Conservation (phyloP, 192 early-diverging fungal species). For the Rhizophagus clarus region DNA sequence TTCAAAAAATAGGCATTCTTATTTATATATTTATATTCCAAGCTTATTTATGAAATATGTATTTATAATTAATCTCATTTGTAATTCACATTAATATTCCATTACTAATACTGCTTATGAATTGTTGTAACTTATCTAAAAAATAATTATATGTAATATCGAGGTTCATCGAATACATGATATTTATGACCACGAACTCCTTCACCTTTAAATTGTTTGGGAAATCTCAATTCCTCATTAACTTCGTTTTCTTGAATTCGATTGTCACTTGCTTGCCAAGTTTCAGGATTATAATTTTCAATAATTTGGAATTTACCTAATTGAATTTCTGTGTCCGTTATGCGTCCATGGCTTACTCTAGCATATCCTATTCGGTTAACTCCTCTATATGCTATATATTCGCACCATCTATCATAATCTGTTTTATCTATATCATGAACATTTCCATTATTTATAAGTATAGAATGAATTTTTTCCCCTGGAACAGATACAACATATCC, state of each 20-base stretch:
- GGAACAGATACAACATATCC: slow-evolving; percentile 83
- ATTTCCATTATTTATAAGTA: slow-evolving; percentile 65
- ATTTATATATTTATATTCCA: no score
- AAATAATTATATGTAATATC: slow-evolving; percentile 57
- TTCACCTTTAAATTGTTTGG: slow-evolving; percentile 63
- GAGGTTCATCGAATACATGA: slow-evolving; percentile 79
- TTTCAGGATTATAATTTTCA: slow-evolving; percentile 36
- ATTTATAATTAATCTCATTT: no score
- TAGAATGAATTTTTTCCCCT: slow-evolving; percentile 60
- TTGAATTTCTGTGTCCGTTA: slow-evolving; percentile 87
- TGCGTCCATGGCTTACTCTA: slow-evolving; percentile 74
- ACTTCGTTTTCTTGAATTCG: slow-evolving; percentile 61
- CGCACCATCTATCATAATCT: slow-evolving; percentile 81
- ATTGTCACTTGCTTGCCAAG: slow-evolving; percentile 57
- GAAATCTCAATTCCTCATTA: slow-evolving; percentile 60
- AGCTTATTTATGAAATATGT: no score
- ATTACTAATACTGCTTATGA: no score
- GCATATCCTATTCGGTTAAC: slow-evolving; percentile 74
- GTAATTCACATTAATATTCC: no score
- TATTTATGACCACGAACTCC: slow-evolving; percentile 75
- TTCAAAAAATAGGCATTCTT: no score
- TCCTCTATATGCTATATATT: slow-evolving; percentile 81
- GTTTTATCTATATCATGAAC: slow-evolving; percentile 78
- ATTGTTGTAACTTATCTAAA: not conserved
- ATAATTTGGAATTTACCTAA: slow-evolving; percentile 72